Conservation (phyloP, 345 rosid genomes). For the Dipteronia sinensis region DNA sequence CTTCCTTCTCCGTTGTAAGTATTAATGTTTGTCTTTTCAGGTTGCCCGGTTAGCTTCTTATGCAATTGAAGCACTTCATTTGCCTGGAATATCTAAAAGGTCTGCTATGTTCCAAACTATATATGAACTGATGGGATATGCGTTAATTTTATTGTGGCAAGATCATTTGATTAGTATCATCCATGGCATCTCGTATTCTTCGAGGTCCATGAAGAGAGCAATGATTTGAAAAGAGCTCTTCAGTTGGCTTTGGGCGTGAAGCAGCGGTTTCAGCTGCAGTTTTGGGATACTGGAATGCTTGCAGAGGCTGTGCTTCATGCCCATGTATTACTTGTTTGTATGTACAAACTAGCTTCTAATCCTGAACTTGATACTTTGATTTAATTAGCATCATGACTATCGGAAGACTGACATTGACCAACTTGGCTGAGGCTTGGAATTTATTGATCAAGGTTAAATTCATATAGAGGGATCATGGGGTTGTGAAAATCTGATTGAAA, state of each 20-base stretch:
- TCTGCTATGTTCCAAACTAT: constrained; percentile 21
- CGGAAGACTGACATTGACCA: too few species aligned
- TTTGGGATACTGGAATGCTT: constrained; percentile 97
- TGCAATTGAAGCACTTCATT: constrained; percentile 98
- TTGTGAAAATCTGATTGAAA: too few species aligned
- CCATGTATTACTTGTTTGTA: constrained; percentile 55
- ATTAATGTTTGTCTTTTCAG: constrained; percentile 42
- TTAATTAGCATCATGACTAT: too few species aligned
- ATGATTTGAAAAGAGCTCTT: constrained; percentile 1
- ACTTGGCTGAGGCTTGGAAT: too few species aligned
- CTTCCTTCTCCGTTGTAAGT: background rate
- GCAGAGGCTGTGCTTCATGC: constrained; percentile 98
- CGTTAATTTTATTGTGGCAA: background rate
- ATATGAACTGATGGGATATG: background rate
- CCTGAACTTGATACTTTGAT: too few species aligned
- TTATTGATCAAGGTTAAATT: too few species aligned
- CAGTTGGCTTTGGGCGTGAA: constrained; percentile 91
- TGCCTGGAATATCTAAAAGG: constrained; percentile 99
- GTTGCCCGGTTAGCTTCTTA: constrained; percentile 97
- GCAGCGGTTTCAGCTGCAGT: constrained; percentile 95
- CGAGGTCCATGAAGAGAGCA: too few species aligned
- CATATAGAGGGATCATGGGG: too few species aligned
- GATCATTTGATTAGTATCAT: too few species aligned
- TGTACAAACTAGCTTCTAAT: background rate
- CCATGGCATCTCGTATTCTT: too few species aligned